Base-by-base conservation (phyloP, 2,329 filamentous ascomycete genomes). In the Trichophyton verrucosum region DNA sequence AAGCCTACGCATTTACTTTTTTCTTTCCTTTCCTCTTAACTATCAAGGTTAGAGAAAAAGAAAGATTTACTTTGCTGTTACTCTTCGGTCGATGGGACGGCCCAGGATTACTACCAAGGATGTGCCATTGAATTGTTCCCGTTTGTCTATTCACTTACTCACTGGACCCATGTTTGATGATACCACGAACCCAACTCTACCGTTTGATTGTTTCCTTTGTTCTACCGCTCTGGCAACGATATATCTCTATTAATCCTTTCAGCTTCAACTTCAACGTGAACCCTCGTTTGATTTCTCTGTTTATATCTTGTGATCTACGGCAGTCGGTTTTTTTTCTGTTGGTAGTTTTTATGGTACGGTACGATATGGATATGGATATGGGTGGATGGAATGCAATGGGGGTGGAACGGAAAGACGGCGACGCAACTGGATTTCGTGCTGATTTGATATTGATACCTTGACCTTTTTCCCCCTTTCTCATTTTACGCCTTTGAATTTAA, bases 161-260 rank as follows among this genome's bases (percentile, higher is more conserved):
- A 11, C 47, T 44, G 20, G 49, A 61, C 11, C 42, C 60, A 42
- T 51, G 55, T 47, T 30, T 58, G 56, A 58, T 27, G 38, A 58
- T 44, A 30, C 30, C 27, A 42, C 56, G 47, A 27, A 27, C 9
- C 17, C 40, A 47, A 30, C 40, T 60, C 33, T 60, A 11, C 53
- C 22, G 24, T 40, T 59, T 47, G 40, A 27, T 55, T n/a, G 53
- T 24, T 42, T 11, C 40, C 33, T 56, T 30, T 20, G 5, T 36
- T 36, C 17, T 17, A 38, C 9, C 9, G 33, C 33, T 38, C 33
- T 38, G 33, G 33, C 33, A 38, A 13, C 33, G 33, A 38, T 38
- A 38, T 38, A 38, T 13, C 33, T 38, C 33, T 38, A 38, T 38
- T 38, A 38, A 38, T 38, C 11, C 33, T 9, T 38, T 38, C 33